phyloP scores from a whole-genome alignment of 2,329 filamentous ascomycete species.

The Fusarium xylarioides region DNA sequence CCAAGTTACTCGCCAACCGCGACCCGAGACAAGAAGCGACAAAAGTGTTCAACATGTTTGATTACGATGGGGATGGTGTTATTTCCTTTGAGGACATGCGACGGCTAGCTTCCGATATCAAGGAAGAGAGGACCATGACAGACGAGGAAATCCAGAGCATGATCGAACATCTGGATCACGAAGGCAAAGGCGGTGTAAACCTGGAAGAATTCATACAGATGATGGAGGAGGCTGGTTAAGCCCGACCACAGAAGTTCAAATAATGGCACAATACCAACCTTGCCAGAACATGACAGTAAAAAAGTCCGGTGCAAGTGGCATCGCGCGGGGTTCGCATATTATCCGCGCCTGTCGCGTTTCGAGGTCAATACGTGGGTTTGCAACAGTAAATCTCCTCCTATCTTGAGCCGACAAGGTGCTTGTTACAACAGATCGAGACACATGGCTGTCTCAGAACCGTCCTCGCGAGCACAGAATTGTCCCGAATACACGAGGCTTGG shows the following conservation, averaged over 20 bases:
- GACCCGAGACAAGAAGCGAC: constrained; percentile 92
- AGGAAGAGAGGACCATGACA: constrained; percentile 80
- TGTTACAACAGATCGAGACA: neutral
- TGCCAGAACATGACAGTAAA: neutral
- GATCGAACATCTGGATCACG: constrained; percentile 98
- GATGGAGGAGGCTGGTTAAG: constrained; percentile 57
- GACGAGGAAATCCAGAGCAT: constrained; percentile 94
- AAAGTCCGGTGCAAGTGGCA: neutral
- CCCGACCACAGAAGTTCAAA: neutral
- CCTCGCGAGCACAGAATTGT: neutral
- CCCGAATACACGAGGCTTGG: neutral
- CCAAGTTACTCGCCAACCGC: constrained; percentile 79
- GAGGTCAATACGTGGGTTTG: neutral
- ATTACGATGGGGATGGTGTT: constrained; percentile 88
- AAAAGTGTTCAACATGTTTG: constrained; percentile 91
- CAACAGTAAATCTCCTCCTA: neutral
- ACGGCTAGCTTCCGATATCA: constrained; percentile 87
- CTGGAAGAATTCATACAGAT: constrained; percentile 75
- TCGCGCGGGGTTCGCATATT: neutral
- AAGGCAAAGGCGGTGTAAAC: constrained; percentile 84
- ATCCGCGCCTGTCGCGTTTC: neutral
- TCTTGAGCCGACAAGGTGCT: neutral
- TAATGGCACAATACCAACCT: constrained; percentile 10
- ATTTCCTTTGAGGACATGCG: constrained; percentile 90
- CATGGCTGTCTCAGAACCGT: neutral